Base-by-base conservation (phyloP, 2,329 filamentous ascomycete genomes). In the Pseudonectria buxi region DNA sequence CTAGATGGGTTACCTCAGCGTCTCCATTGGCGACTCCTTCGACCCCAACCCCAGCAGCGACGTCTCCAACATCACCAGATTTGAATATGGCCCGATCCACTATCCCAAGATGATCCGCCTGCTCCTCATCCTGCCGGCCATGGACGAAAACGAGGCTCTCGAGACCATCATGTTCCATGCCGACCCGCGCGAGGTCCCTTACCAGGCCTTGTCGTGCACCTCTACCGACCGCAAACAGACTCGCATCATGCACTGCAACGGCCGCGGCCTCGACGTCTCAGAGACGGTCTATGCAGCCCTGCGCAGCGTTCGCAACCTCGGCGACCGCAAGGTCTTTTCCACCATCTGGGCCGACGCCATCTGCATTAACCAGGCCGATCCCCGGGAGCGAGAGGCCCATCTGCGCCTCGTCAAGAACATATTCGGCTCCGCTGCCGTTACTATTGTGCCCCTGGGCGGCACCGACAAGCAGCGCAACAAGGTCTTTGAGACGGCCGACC, bases 291-390 rank as follows among this genome's bases (percentile, higher is more conserved):
- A 45, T 30, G 28, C 32, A 18, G 43, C 43, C 9, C 35, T 45
- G 14, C 9, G 37, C 14, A 40, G 33, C 25, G 32, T 45, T 18
- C 43, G 43, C 28, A 42, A 45, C 32, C 27, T 34, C 24, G 40
- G 33, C 14, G 33, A 39, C 14, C 24, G 25, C 11, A 25, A 33
- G 14, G 26, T 37, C 29, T 40, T 40, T 29, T 35, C 36, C 16
- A 39, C 36, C 14, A 28, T 50, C 18, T 50, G 47, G 47, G 41
- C 31, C 6, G 47, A 50, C 13, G 47, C 46, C 16, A 36, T 22
- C 18, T 22, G 18, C 18, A 22, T 22, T 9, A 22, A 22, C 18
- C 18, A 22, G 18, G 18, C 18, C 26, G 31, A 50, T 29, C 1
- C 15, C 0, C 7, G 4, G 9, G 47, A 50, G 30, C 36, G 41